Evolutionary conservation across 31 red algal genomes (phyloP).

Genomic region (Porphyra umbilicalis): DNA sequence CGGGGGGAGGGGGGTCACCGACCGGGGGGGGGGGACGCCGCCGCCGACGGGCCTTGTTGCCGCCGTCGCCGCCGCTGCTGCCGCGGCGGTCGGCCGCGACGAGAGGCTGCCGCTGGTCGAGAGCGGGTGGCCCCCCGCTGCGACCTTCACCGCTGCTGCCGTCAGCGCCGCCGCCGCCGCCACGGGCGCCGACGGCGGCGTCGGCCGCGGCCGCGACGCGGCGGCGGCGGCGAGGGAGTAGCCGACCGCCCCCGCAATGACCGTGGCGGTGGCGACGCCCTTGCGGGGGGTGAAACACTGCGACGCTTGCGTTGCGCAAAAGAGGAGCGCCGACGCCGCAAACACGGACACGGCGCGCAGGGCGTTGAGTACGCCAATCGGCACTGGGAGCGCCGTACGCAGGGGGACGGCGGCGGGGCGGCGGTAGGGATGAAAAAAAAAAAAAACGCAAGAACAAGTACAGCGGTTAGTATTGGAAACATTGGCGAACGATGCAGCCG

Average conservation of each 20-base stretch:
- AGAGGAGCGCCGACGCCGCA: conserved; percentile 52
- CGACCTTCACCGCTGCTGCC: too few relatives aligned
- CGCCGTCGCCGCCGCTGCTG: not conserved
- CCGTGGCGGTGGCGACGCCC: conserved; percentile 33
- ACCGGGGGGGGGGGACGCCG: not conserved
- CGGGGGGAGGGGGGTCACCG: not conserved
- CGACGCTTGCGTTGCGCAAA: conserved; percentile 56
- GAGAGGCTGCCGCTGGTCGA: not conserved
- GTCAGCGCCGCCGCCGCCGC: not conserved
- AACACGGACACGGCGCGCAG: conserved; percentile 66
- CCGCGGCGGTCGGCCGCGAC: not conserved
- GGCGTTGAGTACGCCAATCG: conserved; percentile 65
- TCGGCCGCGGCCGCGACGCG: not conserved
- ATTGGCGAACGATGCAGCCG: not conserved
- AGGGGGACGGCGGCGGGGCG: not conserved
- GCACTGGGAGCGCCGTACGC: conserved; percentile 4
- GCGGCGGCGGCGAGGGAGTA: conserved; percentile 38
- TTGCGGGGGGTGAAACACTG: conserved; percentile 56
- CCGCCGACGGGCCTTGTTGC: not conserved
- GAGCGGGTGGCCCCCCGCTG: not conserved
- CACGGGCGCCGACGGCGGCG: not conserved
- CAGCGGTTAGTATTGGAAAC: too few relatives aligned
- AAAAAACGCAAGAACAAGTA: not conserved
- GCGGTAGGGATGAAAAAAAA: not conserved
- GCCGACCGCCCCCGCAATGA: conserved; percentile 45